Base-by-base conservation (phyloP, 495 filamentous ascomycete genomes). In the Aspergillus saccharolyticus region DNA sequence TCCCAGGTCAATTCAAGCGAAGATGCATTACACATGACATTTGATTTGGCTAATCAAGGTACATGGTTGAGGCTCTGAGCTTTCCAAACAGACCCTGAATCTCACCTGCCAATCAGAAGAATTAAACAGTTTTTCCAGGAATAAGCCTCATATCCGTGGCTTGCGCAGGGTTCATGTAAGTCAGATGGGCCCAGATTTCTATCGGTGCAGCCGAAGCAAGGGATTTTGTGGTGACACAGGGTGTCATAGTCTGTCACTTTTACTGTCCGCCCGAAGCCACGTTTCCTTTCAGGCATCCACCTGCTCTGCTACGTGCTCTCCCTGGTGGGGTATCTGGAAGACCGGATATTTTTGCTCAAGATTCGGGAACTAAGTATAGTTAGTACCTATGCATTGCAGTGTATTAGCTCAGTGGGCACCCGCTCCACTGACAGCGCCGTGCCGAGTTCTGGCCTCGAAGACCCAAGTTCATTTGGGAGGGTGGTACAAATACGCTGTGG, bases 61-160 rank as follows among this genome's bases (percentile, higher is more conserved):
- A 12, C 33, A 39, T 39, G 33, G 7, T 2, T 39, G 33, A 39
- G 33, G 33, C 33, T 39, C 33, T 39, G 7, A 12, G 14, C 7
- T 39, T 39, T 39, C 33, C 7, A 39, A 5, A 39, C 33, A 19
- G 9, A 24, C 47, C 47, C 22, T 10, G 14, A 30, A 16, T 14
- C 1, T 17, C 17, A 24, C 22, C 22, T n/a, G n/a, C 47, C 14
- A 50, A 50, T 50, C 47, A 50, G 47, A 9, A 24, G 28, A 30
- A 30, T 50, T 22, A 15, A 17, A 50, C 17, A 17, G 24, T 24
- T 22, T 50, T 22, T 50, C 25, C 47, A 50, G 22, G 47, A 24
- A 50, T 50, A 17, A 17, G 47, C 22, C 47, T 50, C 47, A 24
- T 50, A 50, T 50, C 22, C 30, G 47, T 50, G 47, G 47, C 24